Conservation (phyloP, 495 filamentous ascomycete species). For the Poronia punctata region DNA sequence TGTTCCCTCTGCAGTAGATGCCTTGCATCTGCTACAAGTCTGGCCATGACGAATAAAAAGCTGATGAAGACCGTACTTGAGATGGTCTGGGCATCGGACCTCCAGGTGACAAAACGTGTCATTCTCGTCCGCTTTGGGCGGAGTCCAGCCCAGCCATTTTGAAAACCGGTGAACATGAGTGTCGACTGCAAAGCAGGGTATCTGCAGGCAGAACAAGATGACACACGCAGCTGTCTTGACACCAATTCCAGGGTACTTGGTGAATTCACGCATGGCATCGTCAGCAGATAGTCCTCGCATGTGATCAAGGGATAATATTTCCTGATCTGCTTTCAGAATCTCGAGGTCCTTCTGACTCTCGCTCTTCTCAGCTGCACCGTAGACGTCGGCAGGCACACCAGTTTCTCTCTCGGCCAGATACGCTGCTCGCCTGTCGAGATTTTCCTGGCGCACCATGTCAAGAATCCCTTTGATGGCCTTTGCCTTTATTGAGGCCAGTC, state of each 20-base stretch:
- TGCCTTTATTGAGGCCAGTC: conserved; percentile 63
- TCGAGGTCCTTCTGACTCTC: conserved; percentile 27
- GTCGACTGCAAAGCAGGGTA: conserved; percentile 77
- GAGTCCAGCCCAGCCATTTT: conserved; percentile 81
- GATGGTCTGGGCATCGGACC: conserved; percentile 67
- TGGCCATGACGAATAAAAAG: conserved; percentile 84
- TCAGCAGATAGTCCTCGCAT: conserved; percentile 59
- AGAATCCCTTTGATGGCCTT: conserved; percentile 76
- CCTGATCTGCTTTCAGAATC: conserved; percentile 16
- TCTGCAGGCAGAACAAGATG: conserved; percentile 68
- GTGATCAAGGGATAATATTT: conserved; percentile 63
- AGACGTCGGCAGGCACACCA: conserved; percentile 17
- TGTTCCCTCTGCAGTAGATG: conserved; percentile 39
- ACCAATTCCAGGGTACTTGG: conserved; percentile 76
- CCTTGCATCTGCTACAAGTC: conserved; percentile 68
- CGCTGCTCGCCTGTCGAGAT: conserved; percentile 30
- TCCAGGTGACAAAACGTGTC: conserved; percentile 77
- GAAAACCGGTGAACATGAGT: conserved; percentile 78
- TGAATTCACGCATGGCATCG: conserved; percentile 65
- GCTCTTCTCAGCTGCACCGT: conserved; percentile 21
- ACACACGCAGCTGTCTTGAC: conserved; percentile 90
- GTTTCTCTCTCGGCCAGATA: conserved; percentile 25
- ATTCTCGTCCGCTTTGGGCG: conserved; percentile 54
- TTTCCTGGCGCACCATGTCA: conserved; percentile 69
- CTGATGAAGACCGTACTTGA: conserved; percentile 87